Conservation (phyloP, 441 rosid genomes). For the Adansonia grandidieri region DNA sequence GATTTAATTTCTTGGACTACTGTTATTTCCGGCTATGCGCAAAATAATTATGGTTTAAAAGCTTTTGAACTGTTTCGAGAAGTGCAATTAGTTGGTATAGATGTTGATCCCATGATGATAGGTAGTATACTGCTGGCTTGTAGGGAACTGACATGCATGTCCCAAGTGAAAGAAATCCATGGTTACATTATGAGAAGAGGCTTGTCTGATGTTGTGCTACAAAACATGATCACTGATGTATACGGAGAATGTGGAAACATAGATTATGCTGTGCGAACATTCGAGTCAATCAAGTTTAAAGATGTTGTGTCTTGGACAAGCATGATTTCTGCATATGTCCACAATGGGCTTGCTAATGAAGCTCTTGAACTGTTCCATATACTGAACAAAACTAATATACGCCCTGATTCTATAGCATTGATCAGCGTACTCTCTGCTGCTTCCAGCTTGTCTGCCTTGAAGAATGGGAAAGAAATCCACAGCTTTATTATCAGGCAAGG, state of each 20-base stretch:
- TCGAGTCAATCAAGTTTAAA: conserved; percentile 52
- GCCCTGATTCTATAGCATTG: conserved; percentile 67
- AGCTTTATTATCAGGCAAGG: conserved; percentile 60
- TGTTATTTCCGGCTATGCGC: conserved; percentile 72
- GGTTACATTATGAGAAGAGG: conserved; percentile 62
- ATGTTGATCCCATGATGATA: conserved; percentile 68
- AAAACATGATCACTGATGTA: conserved; percentile 61
- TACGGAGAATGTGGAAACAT: conserved; percentile 67
- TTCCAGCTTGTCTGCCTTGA: conserved; percentile 63
- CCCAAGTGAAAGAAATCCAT: conserved; percentile 67
- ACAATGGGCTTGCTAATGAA: conserved; percentile 57
- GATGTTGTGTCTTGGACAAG: conserved; percentile 94
- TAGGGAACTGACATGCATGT: conserved; percentile 47
- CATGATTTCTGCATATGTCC: conserved; percentile 73
- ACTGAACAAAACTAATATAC: conserved; percentile 53
- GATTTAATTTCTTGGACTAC: conserved; percentile 90
- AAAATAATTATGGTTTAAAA: conserved; percentile 49
- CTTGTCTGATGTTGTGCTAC: conserved; percentile 57
- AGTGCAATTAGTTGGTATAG: conserved; percentile 46
- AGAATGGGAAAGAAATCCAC: conserved; percentile 82
- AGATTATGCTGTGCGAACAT: conserved; percentile 57
- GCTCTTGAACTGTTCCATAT: conserved; percentile 60
- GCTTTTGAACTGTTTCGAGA: conserved; percentile 57
- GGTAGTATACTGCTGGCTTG: conserved; percentile 76
- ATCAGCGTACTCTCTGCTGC: conserved; percentile 65